Evolutionary conservation across 2,329 filamentous ascomycete species (phyloP).

Genomic region (Ceratocystis ficicola): DNA sequence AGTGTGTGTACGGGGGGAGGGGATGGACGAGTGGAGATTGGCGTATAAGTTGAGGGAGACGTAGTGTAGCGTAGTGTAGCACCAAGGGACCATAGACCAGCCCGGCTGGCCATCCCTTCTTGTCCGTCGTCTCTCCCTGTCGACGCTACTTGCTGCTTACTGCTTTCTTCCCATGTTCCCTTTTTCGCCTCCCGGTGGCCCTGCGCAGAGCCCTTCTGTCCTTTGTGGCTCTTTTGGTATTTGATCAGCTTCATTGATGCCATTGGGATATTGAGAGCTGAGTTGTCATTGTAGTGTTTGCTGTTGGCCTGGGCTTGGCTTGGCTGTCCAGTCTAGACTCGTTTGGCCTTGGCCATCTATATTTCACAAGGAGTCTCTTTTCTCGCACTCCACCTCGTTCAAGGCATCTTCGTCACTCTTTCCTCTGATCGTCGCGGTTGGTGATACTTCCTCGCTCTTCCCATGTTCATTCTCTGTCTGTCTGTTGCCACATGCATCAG

Average conservation of each 20-base stretch:
- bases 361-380: not conserved
- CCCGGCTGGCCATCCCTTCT: not conserved
- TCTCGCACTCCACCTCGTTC: not conserved
- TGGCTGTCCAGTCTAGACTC: not conserved
- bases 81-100: not conserved
- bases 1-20: not conserved
- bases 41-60: constrained; percentile 2
- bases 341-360: not conserved
- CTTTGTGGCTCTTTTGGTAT: not conserved
- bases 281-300: not conserved
- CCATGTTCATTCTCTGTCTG: not conserved
- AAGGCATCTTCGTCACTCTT: no score
- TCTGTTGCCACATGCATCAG: not conserved
- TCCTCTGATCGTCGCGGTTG: not conserved
- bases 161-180: not conserved
- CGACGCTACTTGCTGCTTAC: not conserved
- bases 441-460: not conserved
- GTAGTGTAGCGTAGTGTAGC: constrained; percentile 1
- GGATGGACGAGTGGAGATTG: not conserved
- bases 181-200: not conserved
- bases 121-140: not conserved
- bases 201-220: not conserved
- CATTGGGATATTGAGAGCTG: not conserved
- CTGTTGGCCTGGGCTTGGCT: not conserved
- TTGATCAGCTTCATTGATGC: not conserved